phyloP scores from a whole-genome alignment of 495 filamentous ascomycete species.

The Apiosordaria backusii region DNA sequence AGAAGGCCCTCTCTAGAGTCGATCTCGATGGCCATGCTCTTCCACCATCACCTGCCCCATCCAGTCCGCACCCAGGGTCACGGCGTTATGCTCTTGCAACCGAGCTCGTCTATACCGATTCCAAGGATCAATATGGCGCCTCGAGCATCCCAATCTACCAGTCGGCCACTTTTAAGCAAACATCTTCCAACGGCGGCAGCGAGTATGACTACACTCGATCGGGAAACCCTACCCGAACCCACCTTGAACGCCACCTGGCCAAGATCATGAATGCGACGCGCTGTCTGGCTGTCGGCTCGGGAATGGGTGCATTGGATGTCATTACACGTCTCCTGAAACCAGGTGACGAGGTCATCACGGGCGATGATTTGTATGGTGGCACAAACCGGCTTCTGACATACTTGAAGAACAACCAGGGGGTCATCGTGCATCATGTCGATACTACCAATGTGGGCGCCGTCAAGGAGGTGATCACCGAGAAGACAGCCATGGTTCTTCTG shows the following conservation, averaged over 20 bases:
- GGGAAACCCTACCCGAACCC: conserved; percentile 93
- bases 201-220: conserved; percentile 99
- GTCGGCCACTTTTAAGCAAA: conserved; percentile 97
- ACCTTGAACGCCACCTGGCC: conserved; percentile 92
- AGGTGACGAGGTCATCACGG: conserved; percentile 94
- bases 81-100: conserved; percentile 87
- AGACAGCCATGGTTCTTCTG: conserved; percentile 93
- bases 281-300: conserved; percentile 86
- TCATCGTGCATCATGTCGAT: conserved; percentile 94
- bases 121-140: conserved; percentile 91
- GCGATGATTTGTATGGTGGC: conserved; percentile 94
- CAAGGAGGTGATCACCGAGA: conserved; percentile 59
- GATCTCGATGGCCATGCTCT: conserved; percentile 88
- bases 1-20: conserved; percentile 69
- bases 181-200: conserved; percentile 66
- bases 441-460: conserved; percentile 74
- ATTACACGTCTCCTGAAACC: conserved; percentile 91
- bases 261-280: conserved; percentile 97
- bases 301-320: conserved; percentile 96
- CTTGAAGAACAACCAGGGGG: conserved; percentile 77
- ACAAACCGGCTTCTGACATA: conserved; percentile 93
- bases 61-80: conserved; percentile 76
- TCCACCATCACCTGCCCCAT: conserved; percentile 91
- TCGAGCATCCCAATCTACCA: conserved; percentile 97
- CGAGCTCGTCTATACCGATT: conserved; percentile 92